Conservation (phyloP, 2,329 filamentous ascomycete species). For the Fusarium oligoseptatum region DNA sequence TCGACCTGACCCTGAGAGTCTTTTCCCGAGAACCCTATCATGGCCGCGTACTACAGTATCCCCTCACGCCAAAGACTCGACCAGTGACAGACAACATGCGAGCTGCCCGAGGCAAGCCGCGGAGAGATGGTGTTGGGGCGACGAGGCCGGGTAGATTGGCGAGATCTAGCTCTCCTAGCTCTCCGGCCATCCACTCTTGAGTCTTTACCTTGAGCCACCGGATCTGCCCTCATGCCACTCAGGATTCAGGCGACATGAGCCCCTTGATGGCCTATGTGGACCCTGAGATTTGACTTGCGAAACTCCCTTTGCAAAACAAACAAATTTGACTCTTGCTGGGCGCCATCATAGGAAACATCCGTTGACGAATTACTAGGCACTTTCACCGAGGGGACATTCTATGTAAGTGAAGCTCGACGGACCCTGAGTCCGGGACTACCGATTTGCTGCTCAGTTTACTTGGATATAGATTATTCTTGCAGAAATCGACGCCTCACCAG, state of each 20-base stretch:
- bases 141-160: slow-evolving; percentile 34
- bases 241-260: background rate
- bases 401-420: background rate
- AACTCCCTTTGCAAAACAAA: background rate
- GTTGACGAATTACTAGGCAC: background rate
- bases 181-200: background rate
- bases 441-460: background rate
- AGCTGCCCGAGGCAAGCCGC: background rate
- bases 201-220: background rate
- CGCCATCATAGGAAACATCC: background rate
- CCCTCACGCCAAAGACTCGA: background rate
- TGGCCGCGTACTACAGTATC: background rate
- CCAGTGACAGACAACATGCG: background rate
- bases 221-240: background rate
- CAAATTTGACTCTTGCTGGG: background rate
- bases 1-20: background rate
- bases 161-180: slow-evolving; percentile 24
- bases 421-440: background rate
- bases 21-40: background rate
- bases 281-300: background rate
- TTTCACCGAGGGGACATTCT: background rate
- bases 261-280: slow-evolving; percentile 6
- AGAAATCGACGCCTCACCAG: background rate
- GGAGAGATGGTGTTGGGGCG: slow-evolving; percentile 13
- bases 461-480: background rate